A percentile compares a stretch with the other conserved stretches of the same genome.
These are phyloP conservation scores for Pythium dissimile DNA, from an alignment of 352 stramenopile species.

Conservation along the genomic window DNA sequence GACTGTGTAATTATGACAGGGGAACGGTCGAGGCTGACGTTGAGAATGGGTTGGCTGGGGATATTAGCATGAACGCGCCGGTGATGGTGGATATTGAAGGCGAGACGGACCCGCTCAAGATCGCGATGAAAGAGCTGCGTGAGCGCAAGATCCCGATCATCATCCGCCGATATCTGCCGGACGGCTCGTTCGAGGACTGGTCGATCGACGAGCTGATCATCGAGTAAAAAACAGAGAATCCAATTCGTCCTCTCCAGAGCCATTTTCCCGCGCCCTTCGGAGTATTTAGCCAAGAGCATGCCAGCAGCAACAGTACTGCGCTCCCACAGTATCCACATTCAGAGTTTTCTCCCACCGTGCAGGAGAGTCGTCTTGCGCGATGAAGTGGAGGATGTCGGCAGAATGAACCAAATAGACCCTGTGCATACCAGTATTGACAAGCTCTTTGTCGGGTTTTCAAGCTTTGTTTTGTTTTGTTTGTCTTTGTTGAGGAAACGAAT, in stretches of 20 bases:
- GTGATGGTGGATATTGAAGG: conserved; percentile 96
- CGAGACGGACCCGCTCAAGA: conserved; percentile 99
- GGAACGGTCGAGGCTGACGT: not conserved
- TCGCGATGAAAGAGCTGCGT: conserved; percentile 99
- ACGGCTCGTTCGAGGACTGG: conserved; percentile 99
- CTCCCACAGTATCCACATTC: too few relatives aligned
- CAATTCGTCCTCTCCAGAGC: too few relatives aligned
- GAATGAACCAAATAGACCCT: not conserved
- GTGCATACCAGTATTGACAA: too few relatives aligned
- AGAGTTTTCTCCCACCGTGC: too few relatives aligned
- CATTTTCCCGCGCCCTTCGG: not conserved
- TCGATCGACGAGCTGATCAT: conserved; percentile 99
- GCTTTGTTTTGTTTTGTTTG: not conserved
- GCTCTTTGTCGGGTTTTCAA: too few relatives aligned
- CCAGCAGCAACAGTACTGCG: not conserved
- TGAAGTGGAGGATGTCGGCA: not conserved
- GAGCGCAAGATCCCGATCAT: conserved; percentile 99
- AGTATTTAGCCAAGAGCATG: conserved; percentile 2
- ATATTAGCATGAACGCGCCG: conserved; percentile 91
- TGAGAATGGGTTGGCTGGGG: not conserved
- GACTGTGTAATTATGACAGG: not conserved
- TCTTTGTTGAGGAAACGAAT: not conserved
- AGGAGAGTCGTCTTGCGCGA: too few relatives aligned
- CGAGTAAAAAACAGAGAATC: conserved; percentile 71
- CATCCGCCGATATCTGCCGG: conserved; percentile 98